Evolutionary conservation across 257 asterid genomes (phyloP).

Genomic region (Cynanchum wilfordii): DNA sequence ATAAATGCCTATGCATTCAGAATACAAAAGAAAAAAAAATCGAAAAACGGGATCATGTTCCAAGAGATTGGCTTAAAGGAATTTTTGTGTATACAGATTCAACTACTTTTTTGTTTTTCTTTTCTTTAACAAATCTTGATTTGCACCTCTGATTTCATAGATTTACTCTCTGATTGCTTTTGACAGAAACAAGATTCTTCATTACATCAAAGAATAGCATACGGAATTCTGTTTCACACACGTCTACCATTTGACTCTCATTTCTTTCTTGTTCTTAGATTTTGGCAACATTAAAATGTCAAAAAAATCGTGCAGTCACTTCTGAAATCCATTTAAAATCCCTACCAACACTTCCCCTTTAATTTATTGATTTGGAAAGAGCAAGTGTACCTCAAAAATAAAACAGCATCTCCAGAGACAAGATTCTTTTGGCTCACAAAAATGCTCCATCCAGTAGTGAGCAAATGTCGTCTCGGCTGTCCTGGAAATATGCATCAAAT

Average conservation of each 20-base stretch:
- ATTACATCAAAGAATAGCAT: background rate
- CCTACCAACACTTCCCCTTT: background rate
- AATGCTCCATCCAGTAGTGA: constrained; percentile 96
- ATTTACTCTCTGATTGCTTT: background rate
- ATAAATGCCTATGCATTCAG: background rate
- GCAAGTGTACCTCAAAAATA: constrained; percentile 67
- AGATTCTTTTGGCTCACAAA: constrained; percentile 93
- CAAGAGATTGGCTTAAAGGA: background rate
- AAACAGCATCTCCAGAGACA: constrained; percentile 87
- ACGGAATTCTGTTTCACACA: background rate
- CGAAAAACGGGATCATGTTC: background rate
- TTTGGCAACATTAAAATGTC: background rate
- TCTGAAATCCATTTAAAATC: constrained; percentile 1
- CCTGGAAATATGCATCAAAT: constrained; percentile 47
- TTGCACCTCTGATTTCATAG: background rate
- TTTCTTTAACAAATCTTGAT: background rate
- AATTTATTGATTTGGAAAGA: background rate
- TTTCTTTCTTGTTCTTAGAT: background rate
- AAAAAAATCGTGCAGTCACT: background rate
- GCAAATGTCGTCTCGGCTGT: constrained; percentile 98
- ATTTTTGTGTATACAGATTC: background rate
- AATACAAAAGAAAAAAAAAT: background rate
- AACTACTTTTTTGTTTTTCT: background rate
- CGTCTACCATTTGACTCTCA: background rate
- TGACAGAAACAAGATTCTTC: background rate